A percentile compares a stretch with the other conserved stretches of the same genome.
Conservation (phyloP, 2,329 filamentous ascomycete genomes). For the Orbilia ellipsospora region DNA sequence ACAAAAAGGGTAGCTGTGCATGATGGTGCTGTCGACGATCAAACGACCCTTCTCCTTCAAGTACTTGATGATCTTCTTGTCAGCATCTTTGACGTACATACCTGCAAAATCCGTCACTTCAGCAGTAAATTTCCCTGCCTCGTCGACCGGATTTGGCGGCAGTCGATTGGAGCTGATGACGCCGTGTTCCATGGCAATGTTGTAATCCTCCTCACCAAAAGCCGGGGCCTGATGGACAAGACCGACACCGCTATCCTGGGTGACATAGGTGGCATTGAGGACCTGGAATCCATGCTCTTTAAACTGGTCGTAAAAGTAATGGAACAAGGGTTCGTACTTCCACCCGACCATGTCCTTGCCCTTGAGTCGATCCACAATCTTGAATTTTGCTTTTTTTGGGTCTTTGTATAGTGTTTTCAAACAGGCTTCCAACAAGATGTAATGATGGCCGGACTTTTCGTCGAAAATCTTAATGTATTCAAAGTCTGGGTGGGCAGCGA, state of each 20-base stretch:
- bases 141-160: constrained; percentile 92
- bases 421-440: constrained; percentile 83
- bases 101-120: constrained; percentile 84
- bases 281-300: constrained; percentile 85
- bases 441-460: constrained; percentile 82
- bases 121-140: constrained; percentile 80
- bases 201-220: constrained; percentile 97
- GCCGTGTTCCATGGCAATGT: constrained; percentile 78
- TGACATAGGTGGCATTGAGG: constrained; percentile 85
- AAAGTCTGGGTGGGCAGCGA: constrained; percentile 82
- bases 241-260: constrained; percentile 87
- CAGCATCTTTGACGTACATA: constrained; percentile 89
- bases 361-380: constrained; percentile 80
- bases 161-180: constrained; percentile 79
- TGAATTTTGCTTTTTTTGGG: constrained; percentile 93
- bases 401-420: constrained; percentile 90
- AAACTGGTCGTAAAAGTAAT: constrained; percentile 90
- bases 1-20: constrained; percentile 93
- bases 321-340: constrained; percentile 88
- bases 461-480: constrained; percentile 90
- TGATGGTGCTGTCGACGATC: constrained; percentile 85
- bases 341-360: constrained; percentile 87
- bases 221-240: constrained; percentile 94
- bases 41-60: constrained; percentile 80
- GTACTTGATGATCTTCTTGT: constrained; percentile 91